Base-by-base conservation (phyloP, 2,329 filamentous ascomycete genomes). In the Aureobasidium namibiae region DNA sequence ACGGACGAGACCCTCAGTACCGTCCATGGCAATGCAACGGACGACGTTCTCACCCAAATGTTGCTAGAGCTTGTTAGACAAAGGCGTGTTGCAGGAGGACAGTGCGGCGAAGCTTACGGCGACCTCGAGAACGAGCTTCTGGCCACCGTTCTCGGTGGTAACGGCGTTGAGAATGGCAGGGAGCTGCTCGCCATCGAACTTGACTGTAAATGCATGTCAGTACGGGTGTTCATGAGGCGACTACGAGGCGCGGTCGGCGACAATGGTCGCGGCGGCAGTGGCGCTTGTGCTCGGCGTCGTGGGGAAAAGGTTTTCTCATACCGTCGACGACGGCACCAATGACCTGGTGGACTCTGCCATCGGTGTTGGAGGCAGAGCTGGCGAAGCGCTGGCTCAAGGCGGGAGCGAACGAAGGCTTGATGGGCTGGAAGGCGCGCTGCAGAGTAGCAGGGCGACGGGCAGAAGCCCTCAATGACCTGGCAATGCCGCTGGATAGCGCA, bases 1-100 rank as follows among this genome's bases (percentile, higher is more conserved):
- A 85, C 94, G 92, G 76, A 92, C 89, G 71, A 99, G 90, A 94
- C 94, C 94, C 84, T 97, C 94, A 76, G 92, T 99, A 95, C 92
- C 94, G 81, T 99, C 94, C 94, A 99, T 99, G 80, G 94, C 94
- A 95, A 99, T 99, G 80, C 90, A 95, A 79, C 94, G 88, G 78
- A 99, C 94, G 75, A 96, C 90, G 83, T 90, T 96, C 84, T 99
- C 90, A 82, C 94, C 94, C 79, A 99, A 82, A 86, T 97, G 94
- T 96, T 99, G 94, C 91, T 96, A 71, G 68, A 61, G 59, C 53
- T 59, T 60, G 56, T 62, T 63, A 70, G 65, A 70, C 66, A 26
- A 62, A 54, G 59, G 57, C 38, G 41, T 61, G 48, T 54, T 59
- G 65, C 63, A 60, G 63, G 24, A 52, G 42, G 23, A 26, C 48